These are phyloP conservation scores for Ceratocystis eucalypticola DNA, from an alignment of 2,329 filamentous ascomycete genomes.

Conservation along the genomic window DNA sequence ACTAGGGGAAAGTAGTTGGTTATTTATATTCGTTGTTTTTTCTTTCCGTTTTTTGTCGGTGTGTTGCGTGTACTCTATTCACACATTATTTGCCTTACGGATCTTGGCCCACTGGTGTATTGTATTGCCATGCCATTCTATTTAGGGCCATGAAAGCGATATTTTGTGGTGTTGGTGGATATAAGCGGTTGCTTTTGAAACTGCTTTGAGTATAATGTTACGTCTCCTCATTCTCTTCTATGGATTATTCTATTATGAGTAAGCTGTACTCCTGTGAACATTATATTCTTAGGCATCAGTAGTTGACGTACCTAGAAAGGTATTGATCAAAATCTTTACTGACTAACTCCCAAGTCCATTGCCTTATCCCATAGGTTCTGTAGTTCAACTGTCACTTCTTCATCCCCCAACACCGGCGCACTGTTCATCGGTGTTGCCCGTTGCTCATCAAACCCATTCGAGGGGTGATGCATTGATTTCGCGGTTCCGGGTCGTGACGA, in stretches of 20 bases:
- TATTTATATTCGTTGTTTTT: neutral
- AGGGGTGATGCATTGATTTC: slow-evolving; percentile 25
- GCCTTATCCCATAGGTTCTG: slow-evolving; percentile 50
- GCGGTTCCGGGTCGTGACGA: slow-evolving; percentile 29
- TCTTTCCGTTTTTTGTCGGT: neutral
- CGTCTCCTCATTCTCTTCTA: neutral
- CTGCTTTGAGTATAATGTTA: neutral
- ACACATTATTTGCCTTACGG: neutral
- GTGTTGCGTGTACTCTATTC: neutral
- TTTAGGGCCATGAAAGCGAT: neutral
- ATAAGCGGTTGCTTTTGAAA: neutral
- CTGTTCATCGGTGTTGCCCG: neutral
- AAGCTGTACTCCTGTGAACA: neutral
- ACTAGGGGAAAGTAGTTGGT: neutral
- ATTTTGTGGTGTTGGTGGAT: neutral
- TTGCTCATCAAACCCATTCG: slow-evolving; percentile 17
- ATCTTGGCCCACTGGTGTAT: neutral
- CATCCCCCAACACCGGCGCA: slow-evolving; percentile 31
- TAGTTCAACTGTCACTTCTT: slow-evolving; percentile 38
- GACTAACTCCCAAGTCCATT: slow-evolving; percentile 43
- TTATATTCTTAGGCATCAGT: neutral
- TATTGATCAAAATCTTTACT: slow-evolving; percentile 25
- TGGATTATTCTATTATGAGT: neutral
- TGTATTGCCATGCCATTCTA: neutral
- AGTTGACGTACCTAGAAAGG: neutral